Evolutionary conservation across 202 grass and related monocot species (phyloP).

Genomic region (Carex arenaria): DNA sequence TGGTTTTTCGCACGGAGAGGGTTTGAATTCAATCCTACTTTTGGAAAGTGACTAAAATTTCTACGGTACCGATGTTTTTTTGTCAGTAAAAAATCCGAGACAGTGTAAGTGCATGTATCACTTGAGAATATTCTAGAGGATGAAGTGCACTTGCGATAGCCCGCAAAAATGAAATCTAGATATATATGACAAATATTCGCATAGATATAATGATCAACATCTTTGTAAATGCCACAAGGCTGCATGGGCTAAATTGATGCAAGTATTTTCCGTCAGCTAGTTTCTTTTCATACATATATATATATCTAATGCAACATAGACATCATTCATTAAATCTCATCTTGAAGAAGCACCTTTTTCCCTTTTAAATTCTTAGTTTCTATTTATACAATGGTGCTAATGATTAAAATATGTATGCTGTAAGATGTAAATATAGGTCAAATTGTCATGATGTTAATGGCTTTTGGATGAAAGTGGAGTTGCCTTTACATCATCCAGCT

Average conservation of each 20-base stretch:
- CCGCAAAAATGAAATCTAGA: not conserved
- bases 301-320: not conserved
- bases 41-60: conserved; percentile 7
- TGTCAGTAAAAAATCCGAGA: not conserved
- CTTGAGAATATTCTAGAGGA: not conserved
- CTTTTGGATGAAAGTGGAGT: conserved; percentile 24
- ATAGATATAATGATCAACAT: not conserved
- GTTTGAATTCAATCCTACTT: conserved; percentile 10
- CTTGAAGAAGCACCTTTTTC: not conserved
- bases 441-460: not conserved
- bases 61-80: not conserved
- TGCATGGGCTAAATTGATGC: not conserved
- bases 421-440: not conserved
- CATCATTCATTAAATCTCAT: not conserved
- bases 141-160: not conserved
- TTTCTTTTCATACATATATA: not conserved
- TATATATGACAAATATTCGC: not conserved
- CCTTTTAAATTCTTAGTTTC: not conserved
- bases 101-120: not conserved
- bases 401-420: not conserved
- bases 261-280: not conserved
- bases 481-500: conserved; percentile 1
- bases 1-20: not conserved
- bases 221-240: not conserved
- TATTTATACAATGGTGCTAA: not conserved